Evolutionary conservation across 371 early-diverging fungal genomes (phyloP).

Genomic region (Haplosporangium sp.): DNA sequence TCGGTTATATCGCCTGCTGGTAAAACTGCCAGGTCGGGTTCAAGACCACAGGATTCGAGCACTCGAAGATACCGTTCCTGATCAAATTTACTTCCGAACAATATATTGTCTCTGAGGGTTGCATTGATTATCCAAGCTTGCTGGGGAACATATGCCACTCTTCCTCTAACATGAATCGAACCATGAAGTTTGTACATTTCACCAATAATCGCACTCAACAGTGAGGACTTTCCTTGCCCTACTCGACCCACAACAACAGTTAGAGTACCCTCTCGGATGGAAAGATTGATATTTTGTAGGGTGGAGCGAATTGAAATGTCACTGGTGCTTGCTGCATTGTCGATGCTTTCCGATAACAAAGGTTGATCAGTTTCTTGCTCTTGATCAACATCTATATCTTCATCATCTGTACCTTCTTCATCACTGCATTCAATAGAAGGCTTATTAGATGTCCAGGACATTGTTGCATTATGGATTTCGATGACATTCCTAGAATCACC

Average conservation of each 20-base stretch:
- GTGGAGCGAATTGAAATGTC: slow-evolving; percentile 31
- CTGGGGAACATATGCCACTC: slow-evolving; percentile 60
- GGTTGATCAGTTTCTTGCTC: slow-evolving; percentile 13
- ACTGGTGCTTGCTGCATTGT: background rate
- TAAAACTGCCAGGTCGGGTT: slow-evolving; percentile 69
- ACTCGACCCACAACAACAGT: slow-evolving; percentile 61
- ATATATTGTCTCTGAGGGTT: slow-evolving; percentile 64
- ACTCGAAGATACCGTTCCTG: slow-evolving; percentile 60
- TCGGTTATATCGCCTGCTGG: slow-evolving; percentile 75
- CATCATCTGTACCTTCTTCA: background rate
- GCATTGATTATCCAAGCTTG: slow-evolving; percentile 70
- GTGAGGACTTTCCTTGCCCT: slow-evolving; percentile 60
- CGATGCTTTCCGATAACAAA: slow-evolving; percentile 5
- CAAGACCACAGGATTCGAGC: slow-evolving; percentile 63
- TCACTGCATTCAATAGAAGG: background rate
- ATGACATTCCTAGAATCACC: slow-evolving; percentile 2
- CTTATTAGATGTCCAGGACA: slow-evolving; percentile 61
- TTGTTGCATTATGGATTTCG: slow-evolving; percentile 56
- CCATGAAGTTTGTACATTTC: slow-evolving; percentile 59
- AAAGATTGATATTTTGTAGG: slow-evolving; percentile 33
- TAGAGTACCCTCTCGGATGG: slow-evolving; percentile 17
- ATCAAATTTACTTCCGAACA: slow-evolving; percentile 60
- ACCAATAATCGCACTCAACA: slow-evolving; percentile 59
- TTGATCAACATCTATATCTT: slow-evolving; percentile 12
- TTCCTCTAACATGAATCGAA: slow-evolving; percentile 47